Conservation (phyloP, 345 rosid species). For the Linum tenue region DNA sequence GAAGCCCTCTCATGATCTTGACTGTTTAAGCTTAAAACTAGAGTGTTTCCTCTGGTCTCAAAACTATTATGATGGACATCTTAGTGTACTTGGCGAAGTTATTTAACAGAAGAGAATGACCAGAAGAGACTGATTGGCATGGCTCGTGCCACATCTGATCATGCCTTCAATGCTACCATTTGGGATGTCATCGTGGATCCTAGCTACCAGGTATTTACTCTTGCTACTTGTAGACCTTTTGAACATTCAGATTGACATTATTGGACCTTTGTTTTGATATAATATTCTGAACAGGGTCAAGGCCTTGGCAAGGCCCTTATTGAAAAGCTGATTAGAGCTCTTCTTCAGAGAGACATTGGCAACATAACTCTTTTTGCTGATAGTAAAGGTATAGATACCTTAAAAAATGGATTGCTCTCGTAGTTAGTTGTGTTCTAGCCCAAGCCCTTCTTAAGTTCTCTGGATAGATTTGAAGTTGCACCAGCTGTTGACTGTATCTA, state of each 20-base stretch:
- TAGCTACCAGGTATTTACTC: slow-evolving; percentile 57
- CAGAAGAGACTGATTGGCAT: slow-evolving; percentile 75
- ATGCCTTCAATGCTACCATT: slow-evolving; percentile 93
- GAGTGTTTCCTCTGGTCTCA: slow-evolving; percentile 18
- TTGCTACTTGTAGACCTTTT: neutral
- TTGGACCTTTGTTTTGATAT: slow-evolving; percentile 9
- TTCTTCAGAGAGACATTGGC: slow-evolving; percentile 87
- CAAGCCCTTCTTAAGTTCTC: no score
- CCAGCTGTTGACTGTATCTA: neutral
- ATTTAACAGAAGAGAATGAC: slow-evolving; percentile 76
- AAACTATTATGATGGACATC: slow-evolving; percentile 58
- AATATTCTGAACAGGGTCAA: slow-evolving; percentile 53
- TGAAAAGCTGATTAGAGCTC: slow-evolving; percentile 74
- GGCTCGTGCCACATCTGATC: slow-evolving; percentile 99
- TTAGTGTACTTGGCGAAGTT: slow-evolving; percentile 92
- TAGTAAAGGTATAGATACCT: slow-evolving; percentile 56
- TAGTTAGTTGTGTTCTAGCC: neutral
- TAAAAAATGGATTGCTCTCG: neutral
- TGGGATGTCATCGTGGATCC: slow-evolving; percentile 99
- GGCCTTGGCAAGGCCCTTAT: slow-evolving; percentile 91
- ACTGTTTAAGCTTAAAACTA: slow-evolving; percentile 11
- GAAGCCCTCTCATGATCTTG: slow-evolving; percentile 6
- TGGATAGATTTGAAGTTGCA: neutral
- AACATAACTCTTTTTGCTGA: slow-evolving; percentile 97
- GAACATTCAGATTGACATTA: neutral